A percentile compares a stretch with the other conserved stretches of the same genome.
phyloP scores from a whole-genome alignment of 2,329 filamentous ascomycete species.

The Calonectria pauciramosa region DNA sequence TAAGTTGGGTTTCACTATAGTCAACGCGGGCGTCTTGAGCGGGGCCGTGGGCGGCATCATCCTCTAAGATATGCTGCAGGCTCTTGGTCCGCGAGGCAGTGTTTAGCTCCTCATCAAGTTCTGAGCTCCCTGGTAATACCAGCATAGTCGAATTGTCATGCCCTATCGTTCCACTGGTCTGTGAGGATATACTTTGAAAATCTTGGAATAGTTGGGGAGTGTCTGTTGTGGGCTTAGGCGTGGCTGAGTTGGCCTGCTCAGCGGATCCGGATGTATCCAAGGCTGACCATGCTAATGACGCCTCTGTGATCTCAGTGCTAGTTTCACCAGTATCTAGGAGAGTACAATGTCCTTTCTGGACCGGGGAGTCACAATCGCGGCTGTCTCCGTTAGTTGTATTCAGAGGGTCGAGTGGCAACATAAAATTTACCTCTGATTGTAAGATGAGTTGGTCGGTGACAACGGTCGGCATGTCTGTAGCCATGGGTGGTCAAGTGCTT shows the following conservation, averaged over 20 bases:
- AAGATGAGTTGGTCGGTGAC: not conserved
- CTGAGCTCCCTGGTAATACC: no score
- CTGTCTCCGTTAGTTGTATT: not conserved
- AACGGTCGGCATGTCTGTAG: no score
- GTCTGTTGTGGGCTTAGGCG: not conserved
- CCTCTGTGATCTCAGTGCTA: not conserved
- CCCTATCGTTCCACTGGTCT: no score
- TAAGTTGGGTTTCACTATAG: not conserved
- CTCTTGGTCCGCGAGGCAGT: not conserved
- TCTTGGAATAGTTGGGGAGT: no score
- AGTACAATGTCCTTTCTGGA: not conserved
- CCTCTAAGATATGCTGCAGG: not conserved
- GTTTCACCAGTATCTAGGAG: not conserved
- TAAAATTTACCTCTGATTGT: not conserved
- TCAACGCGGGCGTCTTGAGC: no score
- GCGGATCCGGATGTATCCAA: no score
- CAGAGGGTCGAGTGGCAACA: not conserved
- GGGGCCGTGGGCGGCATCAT: not conserved
- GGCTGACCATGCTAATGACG: not conserved
- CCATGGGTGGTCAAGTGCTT: no score
- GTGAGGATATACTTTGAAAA: no score
- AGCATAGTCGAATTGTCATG: no score
- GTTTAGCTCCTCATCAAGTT: no score
- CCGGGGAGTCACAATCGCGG: not conserved
- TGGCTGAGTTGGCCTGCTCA: not conserved